Percentiles rank a stretch among this genome's conserved stretches.
phyloP scores from a whole-genome alignment of 2,329 filamentous ascomycete genomes.

The Phaeosphaeriaceae sp. region DNA sequence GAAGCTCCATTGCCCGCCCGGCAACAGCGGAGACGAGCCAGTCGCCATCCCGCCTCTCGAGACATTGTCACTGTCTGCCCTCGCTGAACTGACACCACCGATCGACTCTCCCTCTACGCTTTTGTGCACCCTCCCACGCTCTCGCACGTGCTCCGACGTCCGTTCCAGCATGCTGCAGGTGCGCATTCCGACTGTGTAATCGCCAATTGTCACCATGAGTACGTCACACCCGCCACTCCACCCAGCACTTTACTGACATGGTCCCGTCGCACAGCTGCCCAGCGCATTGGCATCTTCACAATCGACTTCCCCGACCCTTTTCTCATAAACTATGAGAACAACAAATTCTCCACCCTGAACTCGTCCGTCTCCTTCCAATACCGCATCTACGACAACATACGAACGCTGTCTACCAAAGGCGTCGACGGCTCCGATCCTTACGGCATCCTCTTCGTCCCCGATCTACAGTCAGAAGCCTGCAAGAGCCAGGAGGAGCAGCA shows the following conservation, averaged over 20 bases:
- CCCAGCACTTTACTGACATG: not conserved
- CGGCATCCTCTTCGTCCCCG: slow-evolving; percentile 86
- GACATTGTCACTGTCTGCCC: not conserved
- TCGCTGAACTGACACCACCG: slow-evolving; percentile 3
- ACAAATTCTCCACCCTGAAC: slow-evolving; percentile 40
- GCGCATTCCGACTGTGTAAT: too few species aligned
- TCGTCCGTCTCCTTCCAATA: slow-evolving; percentile 46
- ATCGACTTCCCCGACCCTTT: slow-evolving; percentile 46
- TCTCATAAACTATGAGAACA: slow-evolving; percentile 35
- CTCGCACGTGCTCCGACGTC: too few species aligned
- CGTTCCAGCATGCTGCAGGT: too few species aligned
- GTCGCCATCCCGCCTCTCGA: not conserved
- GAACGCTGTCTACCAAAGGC: slow-evolving; percentile 76
- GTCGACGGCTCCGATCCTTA: slow-evolving; percentile 68
- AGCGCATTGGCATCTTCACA: slow-evolving; percentile 44
- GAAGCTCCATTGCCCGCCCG: slow-evolving; percentile 2
- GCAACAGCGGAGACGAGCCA: slow-evolving; percentile 6
- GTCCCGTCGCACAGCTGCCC: slow-evolving; percentile 35
- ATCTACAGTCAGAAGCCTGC: slow-evolving; percentile 69
- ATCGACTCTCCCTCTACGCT: slow-evolving; percentile 8
- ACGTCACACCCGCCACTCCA: slow-evolving; percentile 31
- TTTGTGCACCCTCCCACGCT: too few species aligned
- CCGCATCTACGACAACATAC: slow-evolving; percentile 64
- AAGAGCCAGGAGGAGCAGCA: slow-evolving; percentile 67
- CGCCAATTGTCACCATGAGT: too few species aligned